Evolutionary conservation across 2,329 filamentous ascomycete genomes (phyloP).

Genomic region (Capronia coronata): DNA sequence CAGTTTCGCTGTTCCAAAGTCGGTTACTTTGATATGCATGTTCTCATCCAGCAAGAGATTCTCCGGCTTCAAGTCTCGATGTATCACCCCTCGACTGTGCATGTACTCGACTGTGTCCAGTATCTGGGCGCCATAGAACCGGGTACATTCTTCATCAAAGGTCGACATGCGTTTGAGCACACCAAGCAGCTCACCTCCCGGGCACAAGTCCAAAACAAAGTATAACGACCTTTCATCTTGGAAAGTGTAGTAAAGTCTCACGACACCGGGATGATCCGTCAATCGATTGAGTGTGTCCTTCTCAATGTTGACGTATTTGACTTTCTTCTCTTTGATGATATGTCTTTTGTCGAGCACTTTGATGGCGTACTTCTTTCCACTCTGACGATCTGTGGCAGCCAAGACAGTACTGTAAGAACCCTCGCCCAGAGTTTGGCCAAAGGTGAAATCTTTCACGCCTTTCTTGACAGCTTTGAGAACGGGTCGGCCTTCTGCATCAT

Average conservation of each 20-base stretch:
- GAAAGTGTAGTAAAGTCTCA: slow-evolving; percentile 96
- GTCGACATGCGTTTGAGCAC: slow-evolving; percentile 90
- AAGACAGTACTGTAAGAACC: slow-evolving; percentile 97
- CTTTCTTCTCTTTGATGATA: slow-evolving; percentile 99
- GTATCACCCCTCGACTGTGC: slow-evolving; percentile 92
- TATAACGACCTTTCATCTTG: slow-evolving; percentile 95
- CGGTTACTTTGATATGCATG: slow-evolving; percentile 97
- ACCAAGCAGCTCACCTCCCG: slow-evolving; percentile 82
- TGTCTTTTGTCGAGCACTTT: slow-evolving; percentile 97
- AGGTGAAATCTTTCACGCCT: slow-evolving; percentile 92
- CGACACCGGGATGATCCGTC: slow-evolving; percentile 92
- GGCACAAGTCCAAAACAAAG: slow-evolving; percentile 91
- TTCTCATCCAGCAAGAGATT: slow-evolving; percentile 92
- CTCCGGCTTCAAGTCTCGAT: slow-evolving; percentile 93
- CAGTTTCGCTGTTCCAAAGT: slow-evolving; percentile 97
- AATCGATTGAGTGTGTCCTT: slow-evolving; percentile 95
- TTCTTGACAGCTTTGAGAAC: slow-evolving; percentile 86
- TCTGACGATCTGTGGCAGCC: slow-evolving; percentile 86
- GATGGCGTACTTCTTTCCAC: slow-evolving; percentile 91
- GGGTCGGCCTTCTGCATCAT: slow-evolving; percentile 76
- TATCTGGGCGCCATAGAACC: slow-evolving; percentile 93
- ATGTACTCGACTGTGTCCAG: slow-evolving; percentile 96
- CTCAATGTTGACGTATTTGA: slow-evolving; percentile 99
- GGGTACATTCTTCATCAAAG: slow-evolving; percentile 89
- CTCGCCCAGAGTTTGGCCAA: slow-evolving; percentile 83